Base-by-base conservation (phyloP, 768 basidiomycete genomes). In the Gyrodon lividus region DNA sequence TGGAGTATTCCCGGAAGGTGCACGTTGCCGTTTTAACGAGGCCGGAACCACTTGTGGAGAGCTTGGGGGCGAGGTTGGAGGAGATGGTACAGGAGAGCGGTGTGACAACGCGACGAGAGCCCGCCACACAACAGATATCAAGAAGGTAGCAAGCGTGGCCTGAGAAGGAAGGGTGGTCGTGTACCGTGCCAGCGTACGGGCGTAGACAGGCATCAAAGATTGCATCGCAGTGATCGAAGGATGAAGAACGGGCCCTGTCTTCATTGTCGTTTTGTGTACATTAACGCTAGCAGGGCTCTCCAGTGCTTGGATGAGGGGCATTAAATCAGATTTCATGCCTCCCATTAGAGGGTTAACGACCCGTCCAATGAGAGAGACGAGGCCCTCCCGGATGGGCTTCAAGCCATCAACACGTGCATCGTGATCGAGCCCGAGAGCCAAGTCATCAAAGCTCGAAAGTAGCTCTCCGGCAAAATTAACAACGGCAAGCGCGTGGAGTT, bases 51-150 rank as follows among this genome's bases (percentile, higher is more conserved):
- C 52, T 5, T 59, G 50, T 2, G 66, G 66, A 2, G 77, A 78
- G 3, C 76, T 73, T 7, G 73, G 65, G 0, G 77, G 69, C 3
- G 75, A 71, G 9, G 74, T 69, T 6, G 68, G 63, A 8, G 70
- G 67, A 4, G 65, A 57, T 41, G 73, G 69, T 12, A 74, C 57
- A 19, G 26, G 42, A 5, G 58, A 51, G n/a, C 90, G 80, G 64
- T 87, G 77, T 10, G 86, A 76, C 26, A 92, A 62, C 19, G 87
- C 85, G 23, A 90, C 81, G 46, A 91, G 73, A 7, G 79, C 82
- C 19, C 80, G 83, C 89, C 90, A 92, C 2, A 88, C 70, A 1
- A 88, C 66, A 16, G 82, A 83, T 59, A 91, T 89, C 55, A 89
- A 75, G 57, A 90, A 77, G 3, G 84, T 80, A 0, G 87, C 87